Evolutionary conservation across 2,329 filamentous ascomycete genomes (phyloP), one percentile per base, ranked within the genome.

Genomic region (Thelonectria discophora): DNA sequence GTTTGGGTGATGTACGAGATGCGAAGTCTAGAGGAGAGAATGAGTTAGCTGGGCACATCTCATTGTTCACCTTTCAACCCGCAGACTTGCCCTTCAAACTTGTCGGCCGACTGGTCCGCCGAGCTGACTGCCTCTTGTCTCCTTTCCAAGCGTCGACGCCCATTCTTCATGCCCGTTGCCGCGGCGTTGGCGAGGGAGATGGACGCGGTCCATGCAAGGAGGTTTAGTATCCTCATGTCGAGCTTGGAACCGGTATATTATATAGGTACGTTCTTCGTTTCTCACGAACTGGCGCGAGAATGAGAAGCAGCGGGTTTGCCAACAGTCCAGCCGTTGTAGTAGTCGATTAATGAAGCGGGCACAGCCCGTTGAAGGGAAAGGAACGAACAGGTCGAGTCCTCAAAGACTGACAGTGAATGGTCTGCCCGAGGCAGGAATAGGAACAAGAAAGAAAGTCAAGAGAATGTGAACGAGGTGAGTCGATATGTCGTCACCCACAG

Each of bases 271-370:
- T 20, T 37, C 27, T 24, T 37, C 37, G n/a, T 4, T 37, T 58
- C 60, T 51, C 48, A 46, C 55, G n/a, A 46, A 57, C 46, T 66
- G n/a, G 58, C 48, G 55, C 21, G 30, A 42, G 58, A 51, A 39
- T 55, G 64, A 56, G 52, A 65, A 11, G 50, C 24, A 56, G 32
- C 3, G 32, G 10, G 3, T 34, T 34, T 5, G n/a, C n/a, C 32
- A 71, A 71, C 71, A 70, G 69, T 70, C 68, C 71, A 70, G 71
- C 71, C 64, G 64, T 69, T 64, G 63, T 43, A 58, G 52, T 51
- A 43, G 46, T 43, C 15, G 27, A 24, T 37, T 12, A 47, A 40
- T 32, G n/a, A 47, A n/a, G 13, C 20, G 46, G 48, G 55, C 49
- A 52, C 34, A 62, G 34, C 46, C 52, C 47, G 39, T 47, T 39